Evolutionary conservation across 2,329 filamentous ascomycete genomes (phyloP), one percentile per base, ranked within the genome.

Genomic region (Fusarium subtropicale): DNA sequence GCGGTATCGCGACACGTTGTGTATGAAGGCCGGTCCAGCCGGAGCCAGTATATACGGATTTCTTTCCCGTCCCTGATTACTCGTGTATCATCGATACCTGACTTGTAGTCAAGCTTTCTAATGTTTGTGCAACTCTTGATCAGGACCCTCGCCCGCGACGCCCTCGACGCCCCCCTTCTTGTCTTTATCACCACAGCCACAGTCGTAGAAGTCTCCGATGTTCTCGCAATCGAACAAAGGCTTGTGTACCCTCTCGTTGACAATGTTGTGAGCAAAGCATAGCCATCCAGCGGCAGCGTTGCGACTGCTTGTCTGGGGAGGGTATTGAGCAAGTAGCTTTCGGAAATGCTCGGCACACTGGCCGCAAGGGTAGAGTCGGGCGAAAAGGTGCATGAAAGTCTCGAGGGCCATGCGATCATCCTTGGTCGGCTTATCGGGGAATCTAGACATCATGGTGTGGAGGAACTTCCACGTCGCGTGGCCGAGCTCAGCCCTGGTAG

Each of bases 151-250:
- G 5, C 51, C 60, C 52, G 67, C 60, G 13, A 60, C 62, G 60
- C 59, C 62, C 68, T 77, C 48, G 67, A 48, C 57, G 18, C 75
- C 74, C 60, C 75, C 74, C 67, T 84, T 81, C 72, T 83, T 82
- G 20, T 84, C 83, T 64, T 89, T 88, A n/a, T 91, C 89, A 16
- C 88, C 89, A 73, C 90, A 92, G 1, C 90, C 90, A 74, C 90
- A 92, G 75, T 92, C 89, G 78, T 91, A 92, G 75, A 90, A 90
- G 73, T 91, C 89, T 18, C 89, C 89, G 74, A 92, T 89, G 31
- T 88, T 87, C 60, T 82, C 86, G 73, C 90, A 92, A 77, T 91
- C 88, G 71, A 91, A 92, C 15, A 84, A 64, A 6, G 83, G 80
- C 79, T 91, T 91, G 73, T 86, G 80, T 33, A 91, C 79, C 57